A percentile compares a stretch with the other conserved stretches of the same genome.
Conservation (phyloP, 2,329 filamentous ascomycete species). For the Microsporum audouinii region DNA sequence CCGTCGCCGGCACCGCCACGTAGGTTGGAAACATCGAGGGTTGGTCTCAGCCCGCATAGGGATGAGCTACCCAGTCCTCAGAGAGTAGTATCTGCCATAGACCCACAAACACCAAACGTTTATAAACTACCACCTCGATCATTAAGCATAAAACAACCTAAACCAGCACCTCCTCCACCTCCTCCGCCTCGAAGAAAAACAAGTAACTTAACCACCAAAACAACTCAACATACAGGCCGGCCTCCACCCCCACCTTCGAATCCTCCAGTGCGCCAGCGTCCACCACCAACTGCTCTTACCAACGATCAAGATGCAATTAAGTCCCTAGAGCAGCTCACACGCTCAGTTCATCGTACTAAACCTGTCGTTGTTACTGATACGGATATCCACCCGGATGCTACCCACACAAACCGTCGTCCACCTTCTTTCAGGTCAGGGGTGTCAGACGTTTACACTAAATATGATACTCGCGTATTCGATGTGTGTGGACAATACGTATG, state of each 20-base stretch:
- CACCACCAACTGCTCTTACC: neutral
- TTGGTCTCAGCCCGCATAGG: neutral
- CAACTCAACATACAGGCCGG: constrained; percentile 5
- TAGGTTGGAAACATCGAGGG: neutral
- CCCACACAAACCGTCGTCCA: constrained; percentile 70
- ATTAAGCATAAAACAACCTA: neutral
- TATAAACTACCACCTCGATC: neutral
- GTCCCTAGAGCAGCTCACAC: neutral
- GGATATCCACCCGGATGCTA: constrained; percentile 66
- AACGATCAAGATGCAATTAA: neutral
- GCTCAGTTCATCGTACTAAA: constrained; percentile 23
- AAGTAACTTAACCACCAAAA: constrained; percentile 20
- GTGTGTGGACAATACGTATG: constrained; percentile 80
- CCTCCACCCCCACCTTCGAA: neutral
- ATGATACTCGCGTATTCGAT: constrained; percentile 76
- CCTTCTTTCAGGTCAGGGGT: constrained; percentile 61
- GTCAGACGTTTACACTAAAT: constrained; percentile 70
- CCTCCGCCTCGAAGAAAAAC: constrained; percentile 19
- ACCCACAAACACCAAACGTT: neutral
- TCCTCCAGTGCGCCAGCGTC: neutral
- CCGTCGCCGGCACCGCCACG: neutral
- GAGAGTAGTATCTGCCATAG: neutral
- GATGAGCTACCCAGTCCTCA: neutral
- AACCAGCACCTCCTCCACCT: constrained; percentile 23
- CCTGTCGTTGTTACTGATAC: constrained; percentile 38